These are phyloP conservation scores for Orbilia quercus DNA, from an alignment of 2,329 filamentous ascomycete species.

Conservation along the genomic window DNA sequence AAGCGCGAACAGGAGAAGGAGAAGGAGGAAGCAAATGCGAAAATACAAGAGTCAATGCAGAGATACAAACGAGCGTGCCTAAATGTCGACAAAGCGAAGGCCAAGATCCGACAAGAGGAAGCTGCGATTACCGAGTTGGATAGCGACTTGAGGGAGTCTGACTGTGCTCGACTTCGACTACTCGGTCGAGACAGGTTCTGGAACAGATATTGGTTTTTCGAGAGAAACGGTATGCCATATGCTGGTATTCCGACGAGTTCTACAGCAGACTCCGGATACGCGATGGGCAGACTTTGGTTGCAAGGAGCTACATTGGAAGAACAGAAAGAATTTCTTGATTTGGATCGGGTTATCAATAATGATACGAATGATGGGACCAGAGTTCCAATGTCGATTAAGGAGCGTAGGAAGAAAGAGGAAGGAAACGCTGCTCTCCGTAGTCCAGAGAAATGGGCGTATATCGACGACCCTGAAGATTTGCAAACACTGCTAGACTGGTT, in stretches of 20 bases:
- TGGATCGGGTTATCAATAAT: slow-evolving; percentile 55
- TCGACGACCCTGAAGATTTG: slow-evolving; percentile 80
- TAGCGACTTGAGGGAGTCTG: slow-evolving; percentile 90
- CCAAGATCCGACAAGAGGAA: slow-evolving; percentile 81
- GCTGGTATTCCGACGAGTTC: slow-evolving; percentile 87
- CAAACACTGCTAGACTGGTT: slow-evolving; percentile 87
- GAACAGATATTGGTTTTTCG: slow-evolving; percentile 99
- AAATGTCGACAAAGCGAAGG: slow-evolving; percentile 88
- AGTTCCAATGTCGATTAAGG: slow-evolving; percentile 72
- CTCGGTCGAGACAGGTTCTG: slow-evolving; percentile 96
- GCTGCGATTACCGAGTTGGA: slow-evolving; percentile 86
- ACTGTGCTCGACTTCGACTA: slow-evolving; percentile 88
- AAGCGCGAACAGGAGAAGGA: slow-evolving; percentile 81
- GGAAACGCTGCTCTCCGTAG: slow-evolving; percentile 80
- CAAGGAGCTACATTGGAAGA: slow-evolving; percentile 94
- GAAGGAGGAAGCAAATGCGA: slow-evolving; percentile 69
- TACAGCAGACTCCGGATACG: slow-evolving; percentile 85
- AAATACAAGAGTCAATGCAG: slow-evolving; percentile 81
- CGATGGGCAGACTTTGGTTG: slow-evolving; percentile 95
- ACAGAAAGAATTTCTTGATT: slow-evolving; percentile 72
- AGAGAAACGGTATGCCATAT: slow-evolving; percentile 97
- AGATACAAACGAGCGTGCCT: slow-evolving; percentile 88
- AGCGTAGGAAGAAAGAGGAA: slow-evolving; percentile 88
- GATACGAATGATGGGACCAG: slow-evolving; percentile 57
- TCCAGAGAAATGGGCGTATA: slow-evolving; percentile 89